Evolutionary conservation across 768 basidiomycete species (phyloP).

Genomic region (Russula lepida): DNA sequence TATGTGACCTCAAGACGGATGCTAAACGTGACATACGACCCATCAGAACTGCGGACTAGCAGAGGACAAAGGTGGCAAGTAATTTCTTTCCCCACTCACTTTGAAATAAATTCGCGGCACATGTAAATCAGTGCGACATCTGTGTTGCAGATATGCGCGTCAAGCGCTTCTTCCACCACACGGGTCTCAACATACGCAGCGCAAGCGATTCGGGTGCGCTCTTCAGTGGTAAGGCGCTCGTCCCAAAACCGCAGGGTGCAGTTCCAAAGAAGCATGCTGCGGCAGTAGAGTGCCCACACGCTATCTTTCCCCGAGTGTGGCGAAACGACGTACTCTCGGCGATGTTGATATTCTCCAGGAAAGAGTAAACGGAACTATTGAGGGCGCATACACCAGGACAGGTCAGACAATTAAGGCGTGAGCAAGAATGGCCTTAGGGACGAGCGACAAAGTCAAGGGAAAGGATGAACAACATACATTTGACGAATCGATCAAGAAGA

Average conservation of each 20-base stretch:
- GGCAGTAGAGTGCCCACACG: slow-evolving; percentile 76
- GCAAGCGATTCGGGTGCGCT: slow-evolving; percentile 50
- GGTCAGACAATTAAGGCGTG: not conserved
- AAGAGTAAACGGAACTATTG: slow-evolving; percentile 55
- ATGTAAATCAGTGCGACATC: slow-evolving; percentile 45
- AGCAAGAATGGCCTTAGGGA: not conserved
- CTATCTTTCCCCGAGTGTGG: slow-evolving; percentile 61
- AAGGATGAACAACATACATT: slow-evolving; percentile 41
- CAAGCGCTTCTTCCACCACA: slow-evolving; percentile 56
- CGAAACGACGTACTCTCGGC: slow-evolving; percentile 30
- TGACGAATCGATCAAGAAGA: slow-evolving; percentile 54
- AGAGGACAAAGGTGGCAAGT: not conserved
- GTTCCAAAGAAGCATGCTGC: slow-evolving; percentile 76
- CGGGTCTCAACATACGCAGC: slow-evolving; percentile 61
- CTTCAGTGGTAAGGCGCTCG: slow-evolving; percentile 36
- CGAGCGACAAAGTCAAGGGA: not conserved
- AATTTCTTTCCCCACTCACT: slow-evolving; percentile 3
- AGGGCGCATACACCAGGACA: not conserved
- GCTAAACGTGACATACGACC: not conserved
- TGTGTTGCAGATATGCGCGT: slow-evolving; percentile 60
- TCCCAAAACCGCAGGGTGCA: slow-evolving; percentile 49
- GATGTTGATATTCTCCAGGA: slow-evolving; percentile 62
- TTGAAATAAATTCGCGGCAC: slow-evolving; percentile 19
- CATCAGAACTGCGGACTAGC: not conserved
- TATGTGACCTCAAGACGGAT: slow-evolving; percentile 21